Percentiles rank a stretch among this genome's conserved stretches.
phyloP scores from a whole-genome alignment of 768 basidiomycete genomes.

The Boletales sp. region DNA sequence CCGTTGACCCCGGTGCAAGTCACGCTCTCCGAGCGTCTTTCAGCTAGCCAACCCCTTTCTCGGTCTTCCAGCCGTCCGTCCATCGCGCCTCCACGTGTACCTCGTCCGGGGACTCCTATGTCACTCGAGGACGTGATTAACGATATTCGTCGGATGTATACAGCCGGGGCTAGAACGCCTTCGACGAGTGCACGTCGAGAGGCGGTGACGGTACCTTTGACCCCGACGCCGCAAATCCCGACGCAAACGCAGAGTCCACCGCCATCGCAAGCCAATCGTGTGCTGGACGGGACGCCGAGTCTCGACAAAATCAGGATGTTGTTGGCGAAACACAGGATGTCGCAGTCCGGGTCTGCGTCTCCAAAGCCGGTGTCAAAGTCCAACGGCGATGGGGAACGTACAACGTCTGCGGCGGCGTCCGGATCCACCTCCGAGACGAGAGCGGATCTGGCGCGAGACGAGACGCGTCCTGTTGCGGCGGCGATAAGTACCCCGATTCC shows the following conservation, averaged over 20 bases:
- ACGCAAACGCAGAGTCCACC: not conserved
- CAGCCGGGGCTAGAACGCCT: too few relatives aligned
- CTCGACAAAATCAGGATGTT: conserved; percentile 14
- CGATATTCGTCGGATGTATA: conserved; percentile 8
- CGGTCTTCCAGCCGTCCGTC: conserved; percentile 7
- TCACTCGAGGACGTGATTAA: conserved; percentile 23
- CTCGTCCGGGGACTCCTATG: conserved; percentile 9
- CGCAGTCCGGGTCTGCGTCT: not conserved
- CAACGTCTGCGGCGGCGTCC: not conserved
- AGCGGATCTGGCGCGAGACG: not conserved
- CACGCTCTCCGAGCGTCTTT: not conserved
- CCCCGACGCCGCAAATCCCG: too few relatives aligned
- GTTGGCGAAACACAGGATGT: conserved; percentile 1
- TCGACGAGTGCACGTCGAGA: too few relatives aligned
- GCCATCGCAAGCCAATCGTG: too few relatives aligned
- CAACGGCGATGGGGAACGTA: not conserved
- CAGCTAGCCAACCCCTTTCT: conserved; percentile 1
- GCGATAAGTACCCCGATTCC: too few relatives aligned
- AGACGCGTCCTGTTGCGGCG: not conserved
- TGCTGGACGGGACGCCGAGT: conserved; percentile 10
- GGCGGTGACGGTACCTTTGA: too few relatives aligned
- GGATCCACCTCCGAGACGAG: not conserved
- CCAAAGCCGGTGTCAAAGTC: not conserved
- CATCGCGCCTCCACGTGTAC: conserved; percentile 24
- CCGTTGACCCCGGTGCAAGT: not conserved